Conservation (phyloP, 2,329 filamentous ascomycete genomes). For the Ophiosphaerella narmari region DNA sequence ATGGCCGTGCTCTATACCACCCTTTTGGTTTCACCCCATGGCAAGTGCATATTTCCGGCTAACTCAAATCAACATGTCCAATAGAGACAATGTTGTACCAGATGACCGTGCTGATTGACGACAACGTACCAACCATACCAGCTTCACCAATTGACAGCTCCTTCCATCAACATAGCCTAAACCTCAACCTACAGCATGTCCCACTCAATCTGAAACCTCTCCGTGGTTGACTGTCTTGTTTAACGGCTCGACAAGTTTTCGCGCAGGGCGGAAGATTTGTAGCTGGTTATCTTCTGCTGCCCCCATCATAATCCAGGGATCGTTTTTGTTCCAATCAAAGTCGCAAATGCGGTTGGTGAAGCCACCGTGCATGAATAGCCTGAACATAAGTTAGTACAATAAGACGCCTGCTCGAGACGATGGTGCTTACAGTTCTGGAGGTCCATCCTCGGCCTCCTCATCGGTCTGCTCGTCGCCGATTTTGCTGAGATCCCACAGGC, state of each 20-base stretch:
- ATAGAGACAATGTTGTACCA: too few relatives aligned
- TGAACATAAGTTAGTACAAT: slow-evolving; percentile 41
- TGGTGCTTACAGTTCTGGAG: slow-evolving; percentile 80
- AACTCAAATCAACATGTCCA: too few relatives aligned
- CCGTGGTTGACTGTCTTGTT: slow-evolving; percentile 43
- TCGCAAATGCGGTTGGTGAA: slow-evolving; percentile 97
- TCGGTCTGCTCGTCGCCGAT: slow-evolving; percentile 93
- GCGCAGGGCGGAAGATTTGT: slow-evolving; percentile 69
- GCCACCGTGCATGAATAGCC: slow-evolving; percentile 97
- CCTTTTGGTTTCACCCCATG: too few relatives aligned
- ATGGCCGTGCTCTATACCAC: too few relatives aligned
- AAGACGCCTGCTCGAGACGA: not conserved
- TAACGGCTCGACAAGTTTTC: slow-evolving; percentile 44
- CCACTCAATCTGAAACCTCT: slow-evolving; percentile 45
- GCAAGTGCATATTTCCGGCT: too few relatives aligned
- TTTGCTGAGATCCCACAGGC: slow-evolving; percentile 94
- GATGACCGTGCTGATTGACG: too few relatives aligned
- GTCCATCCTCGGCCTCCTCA: slow-evolving; percentile 92
- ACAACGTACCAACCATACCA: not conserved
- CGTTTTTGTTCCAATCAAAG: slow-evolving; percentile 97
- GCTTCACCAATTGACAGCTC: not conserved
- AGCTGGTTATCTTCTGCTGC: slow-evolving; percentile 96
- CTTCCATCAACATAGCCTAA: slow-evolving; percentile 2
- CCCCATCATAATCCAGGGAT: slow-evolving; percentile 94
- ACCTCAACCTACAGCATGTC: not conserved